Percentiles rank a stretch among this genome's conserved stretches.
phyloP scores from a whole-genome alignment of 345 rosid species.

The Bruguiera parviflora region DNA sequence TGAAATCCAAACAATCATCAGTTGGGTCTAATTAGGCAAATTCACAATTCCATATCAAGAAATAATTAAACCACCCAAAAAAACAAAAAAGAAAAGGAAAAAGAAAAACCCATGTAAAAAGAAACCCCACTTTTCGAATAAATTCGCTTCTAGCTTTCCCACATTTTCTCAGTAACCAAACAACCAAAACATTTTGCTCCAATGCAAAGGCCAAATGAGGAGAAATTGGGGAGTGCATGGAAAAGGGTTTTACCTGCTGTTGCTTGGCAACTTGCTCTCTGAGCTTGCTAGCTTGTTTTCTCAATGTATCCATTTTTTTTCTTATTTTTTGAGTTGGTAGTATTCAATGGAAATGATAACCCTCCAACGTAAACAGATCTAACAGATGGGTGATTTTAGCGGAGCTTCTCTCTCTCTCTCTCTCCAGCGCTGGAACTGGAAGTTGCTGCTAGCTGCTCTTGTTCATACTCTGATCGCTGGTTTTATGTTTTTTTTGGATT shows the following conservation, averaged over 20 bases:
- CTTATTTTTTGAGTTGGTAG: background rate
- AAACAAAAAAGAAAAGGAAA: background rate
- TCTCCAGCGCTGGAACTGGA: no score
- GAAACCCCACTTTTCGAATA: background rate
- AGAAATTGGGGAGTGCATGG: background rate
- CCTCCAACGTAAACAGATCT: background rate
- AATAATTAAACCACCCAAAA: background rate
- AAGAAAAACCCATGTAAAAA: background rate
- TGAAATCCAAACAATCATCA: constrained; percentile 26
- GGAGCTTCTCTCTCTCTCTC: no score
- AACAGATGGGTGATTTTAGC: background rate
- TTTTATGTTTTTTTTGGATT: no score
- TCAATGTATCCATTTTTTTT: constrained; percentile 65
- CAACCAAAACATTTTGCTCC: background rate
- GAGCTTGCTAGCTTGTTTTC: constrained; percentile 91
- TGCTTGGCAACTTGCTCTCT: constrained; percentile 96
- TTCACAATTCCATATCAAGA: background rate
- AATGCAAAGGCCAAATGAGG: background rate
- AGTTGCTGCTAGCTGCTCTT: no score
- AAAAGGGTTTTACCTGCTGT: constrained; percentile 47
- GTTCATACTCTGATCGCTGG: no score
- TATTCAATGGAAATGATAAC: background rate
- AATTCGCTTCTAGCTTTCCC: background rate
- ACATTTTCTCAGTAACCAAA: constrained; percentile 5
- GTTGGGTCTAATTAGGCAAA: background rate